Evolutionary conservation across 345 rosid species (phyloP).

Genomic region (Atalantia buxifolia): DNA sequence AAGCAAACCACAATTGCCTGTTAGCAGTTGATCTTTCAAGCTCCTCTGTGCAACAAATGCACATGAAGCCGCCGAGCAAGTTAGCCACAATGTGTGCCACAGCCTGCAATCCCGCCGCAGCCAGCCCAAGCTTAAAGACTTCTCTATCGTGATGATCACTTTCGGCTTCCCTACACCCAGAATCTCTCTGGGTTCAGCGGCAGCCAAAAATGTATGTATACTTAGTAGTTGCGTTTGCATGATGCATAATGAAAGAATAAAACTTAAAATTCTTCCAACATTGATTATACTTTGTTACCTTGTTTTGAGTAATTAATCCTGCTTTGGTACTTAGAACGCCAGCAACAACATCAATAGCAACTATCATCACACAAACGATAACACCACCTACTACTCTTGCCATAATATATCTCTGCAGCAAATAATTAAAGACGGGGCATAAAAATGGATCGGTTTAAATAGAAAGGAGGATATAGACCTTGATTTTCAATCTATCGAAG

Average conservation of each 20-base stretch:
- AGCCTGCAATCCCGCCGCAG: conserved; percentile 21
- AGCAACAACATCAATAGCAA: conserved; percentile 23
- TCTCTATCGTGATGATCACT: not conserved
- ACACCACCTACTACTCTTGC: too few relatives aligned
- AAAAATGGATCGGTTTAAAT: not conserved
- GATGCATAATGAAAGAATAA: too few relatives aligned
- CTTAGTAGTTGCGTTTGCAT: too few relatives aligned
- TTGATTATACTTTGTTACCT: conserved; percentile 7
- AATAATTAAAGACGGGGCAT: not conserved
- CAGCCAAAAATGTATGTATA: too few relatives aligned
- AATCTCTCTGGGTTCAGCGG: not conserved
- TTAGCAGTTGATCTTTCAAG: conserved; percentile 19
- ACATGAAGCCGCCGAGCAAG: conserved; percentile 26
- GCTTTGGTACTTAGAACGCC: conserved; percentile 27
- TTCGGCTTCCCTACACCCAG: conserved; percentile 6
- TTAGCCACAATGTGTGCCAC: conserved; percentile 20
- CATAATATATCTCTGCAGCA: too few relatives aligned
- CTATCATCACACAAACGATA: conserved; percentile 21
- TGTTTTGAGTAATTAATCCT: conserved; percentile 9
- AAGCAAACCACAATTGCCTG: conserved; percentile 19
- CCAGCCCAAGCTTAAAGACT: conserved; percentile 26
- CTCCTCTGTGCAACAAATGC: conserved; percentile 17
- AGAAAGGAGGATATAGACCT: not conserved
- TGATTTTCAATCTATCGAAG: not conserved
- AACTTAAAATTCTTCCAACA: too few relatives aligned